Evolutionary conservation across 2,329 filamentous ascomycete genomes (phyloP), one percentile per base, ranked within the genome.

Genomic region (Aspergillus flavus): DNA sequence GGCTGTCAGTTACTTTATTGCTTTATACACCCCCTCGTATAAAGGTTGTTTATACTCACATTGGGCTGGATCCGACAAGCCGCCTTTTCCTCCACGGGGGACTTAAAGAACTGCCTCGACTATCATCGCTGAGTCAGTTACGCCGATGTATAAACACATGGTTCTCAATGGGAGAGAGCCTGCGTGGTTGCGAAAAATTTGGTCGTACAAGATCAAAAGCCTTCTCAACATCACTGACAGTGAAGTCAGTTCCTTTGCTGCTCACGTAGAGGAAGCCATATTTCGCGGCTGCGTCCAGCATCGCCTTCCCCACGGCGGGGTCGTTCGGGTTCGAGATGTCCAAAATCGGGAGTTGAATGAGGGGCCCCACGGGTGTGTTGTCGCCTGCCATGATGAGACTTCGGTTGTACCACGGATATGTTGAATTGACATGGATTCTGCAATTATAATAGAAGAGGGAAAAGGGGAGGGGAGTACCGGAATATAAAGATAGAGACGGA

Each of bases 251-350:
- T 50, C 89, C 90, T 26, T 87, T 85, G 73, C 92, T 94, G 73
- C 88, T 89, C 72, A 98, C 88, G 75, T 95, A 98, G 65, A 97
- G 87, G 78, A 98, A 98, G 65, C 94, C 94, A 78, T 93, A 90
- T 59, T 89, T 88, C 43, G 88, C 86, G 2, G 93, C 94, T 1
- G 94, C 94, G 64, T 91, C 86, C 48, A 97, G 87, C 48, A 98
- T 81, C 61, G 84, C 84, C 66, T 88, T 85, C 61, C 87, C 87
- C 58, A 91, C 90, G n/a, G 75, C 74, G 63, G 85, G 80, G 67
- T 90, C 82, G 32, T 83, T 82, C 6, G 84, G 81, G 21, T 85
- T 83, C 4, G 88, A 89, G 67, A 97, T 89, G 76, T 97, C 91
- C 70, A 98, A 92, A 58, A 97, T 82, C 26, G 94, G 93, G 45